Evolutionary conservation across 2,329 filamentous ascomycete species (phyloP).

Genomic region (Hyphodiscus sp.): DNA sequence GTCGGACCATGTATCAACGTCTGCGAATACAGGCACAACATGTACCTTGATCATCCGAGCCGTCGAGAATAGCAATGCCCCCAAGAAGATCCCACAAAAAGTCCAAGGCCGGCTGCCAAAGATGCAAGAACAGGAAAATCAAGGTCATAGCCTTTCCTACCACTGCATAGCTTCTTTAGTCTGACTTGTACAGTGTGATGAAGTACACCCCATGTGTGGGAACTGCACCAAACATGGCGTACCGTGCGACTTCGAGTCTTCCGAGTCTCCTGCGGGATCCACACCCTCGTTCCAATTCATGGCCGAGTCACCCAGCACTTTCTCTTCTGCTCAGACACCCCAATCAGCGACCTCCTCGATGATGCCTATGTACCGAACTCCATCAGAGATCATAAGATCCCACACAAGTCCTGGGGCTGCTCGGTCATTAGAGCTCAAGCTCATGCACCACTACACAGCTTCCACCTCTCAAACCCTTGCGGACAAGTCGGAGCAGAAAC

Average conservation of each 20-base stretch:
- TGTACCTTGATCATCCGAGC: constrained; percentile 4
- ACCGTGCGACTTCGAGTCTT: constrained; percentile 54
- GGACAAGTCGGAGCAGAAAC: constrained; percentile 45
- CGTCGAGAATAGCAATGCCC: constrained; percentile 40
- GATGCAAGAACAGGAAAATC: constrained; percentile 63
- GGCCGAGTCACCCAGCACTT: background rate
- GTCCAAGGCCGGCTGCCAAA: constrained; percentile 58
- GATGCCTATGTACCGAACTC: constrained; percentile 18
- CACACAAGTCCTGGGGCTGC: constrained; percentile 11
- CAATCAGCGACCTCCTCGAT: constrained; percentile 11
- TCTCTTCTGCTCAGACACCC: constrained; percentile 11
- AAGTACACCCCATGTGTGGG: constrained; percentile 57
- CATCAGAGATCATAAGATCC: constrained; percentile 14
- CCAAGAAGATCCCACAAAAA: constrained; percentile 64
- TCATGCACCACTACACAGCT: constrained; percentile 60
- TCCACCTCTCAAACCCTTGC: constrained; percentile 52
- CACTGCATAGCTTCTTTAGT: background rate
- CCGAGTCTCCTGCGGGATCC: background rate
- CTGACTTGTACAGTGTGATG: constrained; percentile 45
- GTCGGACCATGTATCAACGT: background rate
- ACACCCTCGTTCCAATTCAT: background rate
- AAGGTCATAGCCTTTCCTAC: constrained; percentile 44
- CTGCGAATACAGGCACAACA: constrained; percentile 1
- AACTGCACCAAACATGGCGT: constrained; percentile 64
- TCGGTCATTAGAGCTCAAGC: constrained; percentile 46